Evolutionary conservation across 495 filamentous ascomycete genomes (phyloP), one percentile per base, ranked within the genome.

Genomic region (Hypomontagnella monticulosa): DNA sequence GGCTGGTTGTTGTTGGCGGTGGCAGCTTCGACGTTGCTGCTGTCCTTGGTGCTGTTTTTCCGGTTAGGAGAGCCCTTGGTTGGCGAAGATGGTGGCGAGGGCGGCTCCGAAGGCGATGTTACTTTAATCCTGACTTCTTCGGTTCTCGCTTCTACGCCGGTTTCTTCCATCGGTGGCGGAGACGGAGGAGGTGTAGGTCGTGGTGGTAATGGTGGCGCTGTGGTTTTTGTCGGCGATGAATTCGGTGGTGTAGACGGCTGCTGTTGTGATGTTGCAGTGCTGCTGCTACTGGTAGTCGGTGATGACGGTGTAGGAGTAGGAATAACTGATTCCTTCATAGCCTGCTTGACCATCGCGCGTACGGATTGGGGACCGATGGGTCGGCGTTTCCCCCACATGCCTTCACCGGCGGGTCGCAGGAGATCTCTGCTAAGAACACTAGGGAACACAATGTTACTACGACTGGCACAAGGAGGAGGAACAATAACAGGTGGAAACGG

Each of bases 311-410:
- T 14, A 30, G 52, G 40, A 11, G 51, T 44, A 12, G 63, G 40
- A 11, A 44, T 44, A 12, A 59, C 54, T n/a, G n/a, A n/a, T 4
- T 63, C 61, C 42, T 18, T 48, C 18, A 49, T 54, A n/a, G 70
- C 66, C 30, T 73, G 64, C 56, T 71, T 73, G 71, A 73, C 65
- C 71, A 73, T 73, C 42, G 71, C 69, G 18, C 71, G 71, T 6
- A 73, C 40, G 16, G 69, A 71, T 40, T 71, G 66, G 0, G 71
- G 71, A 0, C 71, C 71, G 48, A 73, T 67, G 36, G 71, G 71
- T 4, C 71, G 55, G 1, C 71, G 36, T 34, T 73, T 73, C 15
- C 71, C 71, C 71, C 71, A 73, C 66, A 73, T 71, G 49, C 59
- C 63, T 33, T 73, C 71, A 43, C 69, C 71, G 1, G 66, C 71